Base-by-base conservation (phyloP, 192 early-diverging fungal genomes). In the Backusella parvicylindrica region DNA sequence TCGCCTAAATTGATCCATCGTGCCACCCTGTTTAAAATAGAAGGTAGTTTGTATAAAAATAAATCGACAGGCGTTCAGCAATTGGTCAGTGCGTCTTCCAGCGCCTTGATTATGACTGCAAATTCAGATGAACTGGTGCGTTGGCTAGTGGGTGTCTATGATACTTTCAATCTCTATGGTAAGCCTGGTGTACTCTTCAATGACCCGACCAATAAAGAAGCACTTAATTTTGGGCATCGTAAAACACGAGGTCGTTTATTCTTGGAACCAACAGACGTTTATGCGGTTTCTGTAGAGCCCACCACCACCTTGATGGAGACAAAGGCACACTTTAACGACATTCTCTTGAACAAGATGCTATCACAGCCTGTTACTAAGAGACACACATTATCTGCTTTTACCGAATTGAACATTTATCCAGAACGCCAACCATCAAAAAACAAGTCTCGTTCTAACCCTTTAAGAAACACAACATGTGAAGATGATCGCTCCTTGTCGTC, bases 111-210 rank as follows among this genome's bases (percentile, higher is more conserved):
- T 3, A 85, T 83, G 78, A 33, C 79, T 0, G 63, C 76, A 5
- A 71, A 26, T 13, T 36, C 76, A 32, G 76, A 76, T 8, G 84
- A 84, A 66, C 68, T 86, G 75, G 77, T 80, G 15, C 71, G 75
- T 71, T 84, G 83, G 78, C 21, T 86, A 8, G 33, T 86, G 6
- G 77, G 74, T 6, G 73, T 70, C 32, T 86, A 75, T 75, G 79
- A 84, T 65, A 70, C 72, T 32, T 86, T 86, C 53, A 72, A 82
- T 63, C 71, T 86, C 0, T 85, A 86, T 80, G 85, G 84, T 16
- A 67, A 80, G 47, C 84, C 84, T 13, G 40, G 66, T 6, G 49
- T 65, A 6, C 50, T 82, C 15, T 74, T 75, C 13, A 70, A 81
- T 41, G 77, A 83, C 23, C 28, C 35, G 2, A 23, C 8, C 1